Base-by-base conservation (phyloP, 805 yeast genomes). In the Monosporozyma aquatica region DNA sequence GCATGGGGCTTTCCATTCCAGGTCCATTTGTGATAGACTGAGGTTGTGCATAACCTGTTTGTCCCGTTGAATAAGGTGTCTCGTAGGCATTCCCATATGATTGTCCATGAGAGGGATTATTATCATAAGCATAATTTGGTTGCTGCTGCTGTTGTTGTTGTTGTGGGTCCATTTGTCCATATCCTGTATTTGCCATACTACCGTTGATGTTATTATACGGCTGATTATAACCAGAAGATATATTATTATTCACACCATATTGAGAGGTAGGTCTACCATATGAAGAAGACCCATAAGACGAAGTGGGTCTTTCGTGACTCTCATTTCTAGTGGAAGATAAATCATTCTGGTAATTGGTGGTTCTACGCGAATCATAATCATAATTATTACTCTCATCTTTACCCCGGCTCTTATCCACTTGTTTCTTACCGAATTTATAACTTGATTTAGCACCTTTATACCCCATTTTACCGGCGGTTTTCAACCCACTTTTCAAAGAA, bases 371-470 rank as follows among this genome's bases (percentile, higher is more conserved):
- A 14, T 45, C 54, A 21, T 33, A 42, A 11, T 45, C 47, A n/a
- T 56, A 56, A 20, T 51, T 55, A 2, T 38, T 47, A 11, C 44
- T 48, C 5, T 30, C 34, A 11, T 43, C 37, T 9, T 47, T 52
- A 35, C 53, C 47, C 39, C 49, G 47, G 17, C 52, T 59, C 40
- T 59, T 58, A 48, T 64, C 63, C 2, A 62, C 62, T 1, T 67
- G 64, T 21, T 57, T 48, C 38, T 64, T 64, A 9, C 69, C 69
- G 1, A 65, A 58, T 43, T 66, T 66, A 14, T 67, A 62, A 1
- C 61, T 67, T 14, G 45, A 54, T 43, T 65, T 67, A 2, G 70
- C 59, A 6, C 69, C 70, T 30, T 55, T 54, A 46, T 51, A 61
- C 7, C 66, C 55, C 26, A 25, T 29, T 26, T 44, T 44, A 15